phyloP scores from a whole-genome alignment of 2,329 filamentous ascomycete species.

The Monilinia fructicola region DNA sequence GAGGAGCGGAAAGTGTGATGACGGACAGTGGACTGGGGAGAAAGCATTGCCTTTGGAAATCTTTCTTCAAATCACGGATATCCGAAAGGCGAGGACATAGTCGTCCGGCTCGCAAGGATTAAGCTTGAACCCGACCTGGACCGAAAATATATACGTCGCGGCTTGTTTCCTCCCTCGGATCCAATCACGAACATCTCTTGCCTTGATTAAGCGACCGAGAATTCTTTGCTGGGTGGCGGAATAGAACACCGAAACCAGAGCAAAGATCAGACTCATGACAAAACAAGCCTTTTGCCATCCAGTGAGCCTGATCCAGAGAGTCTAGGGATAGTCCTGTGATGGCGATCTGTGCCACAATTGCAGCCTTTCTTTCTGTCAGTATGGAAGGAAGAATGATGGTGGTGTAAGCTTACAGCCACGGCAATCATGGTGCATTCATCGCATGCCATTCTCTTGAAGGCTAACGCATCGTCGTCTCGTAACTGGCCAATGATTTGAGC shows the following conservation, averaged over 20 bases:
- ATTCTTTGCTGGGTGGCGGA: not conserved
- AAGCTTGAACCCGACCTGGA: not conserved
- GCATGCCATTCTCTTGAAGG: slow-evolving; percentile 8
- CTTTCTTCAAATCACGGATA: not conserved
- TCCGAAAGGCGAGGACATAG: not conserved
- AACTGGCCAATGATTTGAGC: not conserved
- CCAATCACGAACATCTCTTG: slow-evolving; percentile 5
- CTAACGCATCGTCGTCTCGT: slow-evolving; percentile 4
- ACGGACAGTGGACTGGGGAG: not conserved
- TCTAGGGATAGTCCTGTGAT: not conserved
- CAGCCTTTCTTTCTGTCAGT: slow-evolving; percentile 1
- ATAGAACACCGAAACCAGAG: not conserved
- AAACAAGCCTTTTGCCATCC: slow-evolving; percentile 8
- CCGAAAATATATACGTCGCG: not conserved
- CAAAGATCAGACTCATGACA: not conserved
- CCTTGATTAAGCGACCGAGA: not conserved
- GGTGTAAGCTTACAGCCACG: not conserved
- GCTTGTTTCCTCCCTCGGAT: slow-evolving; percentile 1
- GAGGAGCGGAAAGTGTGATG: not conserved
- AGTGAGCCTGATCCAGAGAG: not conserved
- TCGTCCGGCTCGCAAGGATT: slow-evolving; percentile 8
- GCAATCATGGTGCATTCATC: slow-evolving; percentile 15
- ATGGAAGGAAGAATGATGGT: not conserved
- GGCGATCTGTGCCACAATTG: slow-evolving; percentile 4
- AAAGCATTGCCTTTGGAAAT: slow-evolving; percentile 3